A percentile compares a stretch with the other conserved stretches of the same genome.
Conservation (phyloP, 192 early-diverging fungal species). For the Coemansia sp. region DNA sequence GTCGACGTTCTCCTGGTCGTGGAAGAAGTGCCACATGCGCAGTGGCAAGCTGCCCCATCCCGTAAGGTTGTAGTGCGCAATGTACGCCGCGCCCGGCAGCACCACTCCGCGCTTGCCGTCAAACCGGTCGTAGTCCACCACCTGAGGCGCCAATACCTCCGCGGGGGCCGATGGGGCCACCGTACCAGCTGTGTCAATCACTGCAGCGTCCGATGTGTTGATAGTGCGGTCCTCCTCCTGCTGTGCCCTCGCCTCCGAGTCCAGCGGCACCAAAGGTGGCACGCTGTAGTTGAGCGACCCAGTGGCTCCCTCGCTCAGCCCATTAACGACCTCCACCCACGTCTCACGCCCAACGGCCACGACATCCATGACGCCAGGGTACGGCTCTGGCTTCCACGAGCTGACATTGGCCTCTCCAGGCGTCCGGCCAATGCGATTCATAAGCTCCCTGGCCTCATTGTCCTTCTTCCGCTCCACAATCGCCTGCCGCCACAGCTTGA, state of each 20-base stretch:
- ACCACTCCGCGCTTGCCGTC: slow-evolving; percentile 14
- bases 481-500: slow-evolving; percentile 41
- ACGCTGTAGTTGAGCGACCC: slow-evolving; percentile 41
- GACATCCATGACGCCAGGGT: slow-evolving; percentile 47
- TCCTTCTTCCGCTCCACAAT: slow-evolving; percentile 41
- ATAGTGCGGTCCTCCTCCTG: slow-evolving; percentile 17
- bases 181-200: slow-evolving; percentile 27
- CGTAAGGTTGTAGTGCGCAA: slow-evolving; percentile 37
- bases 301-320: slow-evolving; percentile 43
- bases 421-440: slow-evolving; percentile 18
- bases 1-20: slow-evolving; percentile 54
- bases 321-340: slow-evolving; percentile 50
- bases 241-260: slow-evolving; percentile 25
- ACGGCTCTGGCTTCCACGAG: slow-evolving; percentile 44
- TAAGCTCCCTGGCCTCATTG: slow-evolving; percentile 27
- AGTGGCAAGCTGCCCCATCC: slow-evolving; percentile 48
- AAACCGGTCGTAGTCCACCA: slow-evolving; percentile 46
- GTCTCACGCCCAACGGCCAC: slow-evolving; percentile 51
- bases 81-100: slow-evolving; percentile 45
- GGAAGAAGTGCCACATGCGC: slow-evolving; percentile 51
- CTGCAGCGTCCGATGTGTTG: slow-evolving; percentile 7
- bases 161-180: background rate
- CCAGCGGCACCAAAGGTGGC: slow-evolving; percentile 30
- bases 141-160: slow-evolving; percentile 1
- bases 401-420: slow-evolving; percentile 22